phyloP scores from a whole-genome alignment of 352 stramenopile genomes.

The Plasmopara halstedii region DNA sequence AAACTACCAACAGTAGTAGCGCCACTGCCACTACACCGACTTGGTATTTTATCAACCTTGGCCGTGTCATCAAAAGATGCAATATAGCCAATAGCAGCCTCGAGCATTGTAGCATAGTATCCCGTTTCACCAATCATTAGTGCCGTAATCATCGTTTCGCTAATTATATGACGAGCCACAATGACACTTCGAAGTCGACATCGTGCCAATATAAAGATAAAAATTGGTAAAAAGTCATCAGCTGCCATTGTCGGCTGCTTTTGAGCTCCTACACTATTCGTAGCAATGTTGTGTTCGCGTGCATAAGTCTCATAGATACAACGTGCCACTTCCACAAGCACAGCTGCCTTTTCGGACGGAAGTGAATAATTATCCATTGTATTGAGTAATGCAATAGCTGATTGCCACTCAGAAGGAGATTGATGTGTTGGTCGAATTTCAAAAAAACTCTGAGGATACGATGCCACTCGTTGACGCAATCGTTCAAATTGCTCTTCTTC shows the following conservation, averaged over 20 bases:
- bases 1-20: background rate
- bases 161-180: slow-evolving; percentile 55
- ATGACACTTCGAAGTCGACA: slow-evolving; percentile 50
- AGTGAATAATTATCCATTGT: slow-evolving; percentile 70
- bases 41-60: slow-evolving; percentile 2
- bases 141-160: slow-evolving; percentile 66
- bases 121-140: slow-evolving; percentile 74
- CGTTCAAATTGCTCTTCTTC: slow-evolving; percentile 46
- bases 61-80: slow-evolving; percentile 25
- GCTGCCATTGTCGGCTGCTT: slow-evolving; percentile 38
- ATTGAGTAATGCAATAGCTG: slow-evolving; percentile 36
- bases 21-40: slow-evolving; percentile 11
- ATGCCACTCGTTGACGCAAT: slow-evolving; percentile 34
- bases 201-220: slow-evolving; percentile 60
- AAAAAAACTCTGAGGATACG: slow-evolving; percentile 45
- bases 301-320: slow-evolving; percentile 66
- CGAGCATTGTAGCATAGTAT: slow-evolving; percentile 77
- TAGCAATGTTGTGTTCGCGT: slow-evolving; percentile 29
- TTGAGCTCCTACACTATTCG: background rate
- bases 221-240: slow-evolving; percentile 76
- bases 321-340: slow-evolving; percentile 56
- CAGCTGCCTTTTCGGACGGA: slow-evolving; percentile 53
- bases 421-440: slow-evolving; percentile 47
- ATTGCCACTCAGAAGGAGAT: slow-evolving; percentile 51
- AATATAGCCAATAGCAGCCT: slow-evolving; percentile 65